Percentiles rank a stretch among this genome's conserved stretches.
phyloP scores from a whole-genome alignment of 495 filamentous ascomycete genomes.

The Penicillium antarcticum region DNA sequence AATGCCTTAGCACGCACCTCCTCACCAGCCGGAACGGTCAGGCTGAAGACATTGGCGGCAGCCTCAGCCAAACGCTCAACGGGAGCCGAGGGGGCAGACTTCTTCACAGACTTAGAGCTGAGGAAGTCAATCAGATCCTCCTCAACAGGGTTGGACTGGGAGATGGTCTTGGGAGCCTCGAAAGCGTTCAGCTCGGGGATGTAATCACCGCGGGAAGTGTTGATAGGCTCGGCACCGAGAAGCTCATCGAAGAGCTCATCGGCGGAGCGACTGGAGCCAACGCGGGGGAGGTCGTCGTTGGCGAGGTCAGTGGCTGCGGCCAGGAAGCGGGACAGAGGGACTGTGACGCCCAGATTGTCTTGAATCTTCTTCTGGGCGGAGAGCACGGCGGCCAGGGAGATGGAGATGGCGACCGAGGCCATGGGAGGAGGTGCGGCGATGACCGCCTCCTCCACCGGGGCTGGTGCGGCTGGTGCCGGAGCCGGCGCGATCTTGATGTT shows the following conservation, averaged over 20 bases:
- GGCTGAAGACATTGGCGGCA: constrained; percentile 74
- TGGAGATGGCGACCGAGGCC: constrained; percentile 54
- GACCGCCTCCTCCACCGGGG: constrained; percentile 36
- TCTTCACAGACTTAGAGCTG: constrained; percentile 44
- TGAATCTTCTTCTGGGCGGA: constrained; percentile 78
- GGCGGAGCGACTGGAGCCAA: constrained; percentile 56
- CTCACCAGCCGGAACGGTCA: constrained; percentile 72
- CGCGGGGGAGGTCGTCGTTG: constrained; percentile 76
- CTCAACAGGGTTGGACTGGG: constrained; percentile 25
- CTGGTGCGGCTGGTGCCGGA: constrained; percentile 41
- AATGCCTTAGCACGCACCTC: constrained; percentile 77
- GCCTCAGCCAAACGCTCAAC: constrained; percentile 27
- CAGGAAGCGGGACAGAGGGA: constrained; percentile 86
- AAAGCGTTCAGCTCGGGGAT: constrained; percentile 71
- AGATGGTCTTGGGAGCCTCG: constrained; percentile 25
- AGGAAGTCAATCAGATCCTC: constrained; percentile 78
- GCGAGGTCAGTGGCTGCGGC: constrained; percentile 77
- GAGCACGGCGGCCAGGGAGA: constrained; percentile 74
- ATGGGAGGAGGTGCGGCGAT: constrained; percentile 31
- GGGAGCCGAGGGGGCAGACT: constrained; percentile 15
- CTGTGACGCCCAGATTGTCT: constrained; percentile 65
- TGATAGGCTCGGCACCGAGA: constrained; percentile 63
- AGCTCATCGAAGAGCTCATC: constrained; percentile 89
- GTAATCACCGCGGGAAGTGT: constrained; percentile 57
- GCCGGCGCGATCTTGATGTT: constrained; percentile 84